These are phyloP conservation scores for Glycyrrhiza uralensis DNA, from an alignment of 306 rosid genomes.

Conservation along the genomic window DNA sequence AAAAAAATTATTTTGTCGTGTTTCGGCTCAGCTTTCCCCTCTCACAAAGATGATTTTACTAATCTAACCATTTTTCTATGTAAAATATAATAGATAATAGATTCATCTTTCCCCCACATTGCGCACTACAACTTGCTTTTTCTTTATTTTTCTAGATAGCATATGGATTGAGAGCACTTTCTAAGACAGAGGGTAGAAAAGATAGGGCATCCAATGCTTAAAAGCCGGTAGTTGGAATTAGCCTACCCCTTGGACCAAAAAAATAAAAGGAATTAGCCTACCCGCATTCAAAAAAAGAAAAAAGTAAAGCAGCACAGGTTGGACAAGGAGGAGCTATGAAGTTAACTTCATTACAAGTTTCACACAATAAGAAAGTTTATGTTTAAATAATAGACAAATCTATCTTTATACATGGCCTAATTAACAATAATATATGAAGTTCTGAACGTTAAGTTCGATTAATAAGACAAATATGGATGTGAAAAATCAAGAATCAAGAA, in stretches of 20 bases:
- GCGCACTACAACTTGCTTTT: slow-evolving; percentile 28
- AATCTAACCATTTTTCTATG: background rate
- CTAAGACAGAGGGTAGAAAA: slow-evolving; percentile 23
- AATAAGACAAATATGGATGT: background rate
- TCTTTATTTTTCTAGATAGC: slow-evolving; percentile 37
- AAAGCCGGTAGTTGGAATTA: slow-evolving; percentile 33
- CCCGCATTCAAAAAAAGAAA: slow-evolving; percentile 10
- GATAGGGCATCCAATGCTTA: slow-evolving; percentile 51
- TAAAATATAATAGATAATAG: background rate
- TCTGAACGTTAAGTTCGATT: background rate
- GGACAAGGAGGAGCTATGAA: background rate
- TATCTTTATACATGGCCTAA: slow-evolving; percentile 19
- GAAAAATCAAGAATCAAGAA: background rate
- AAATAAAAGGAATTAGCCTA: too few relatives aligned
- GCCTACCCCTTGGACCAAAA: too few relatives aligned
- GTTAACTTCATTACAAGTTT: slow-evolving; percentile 28
- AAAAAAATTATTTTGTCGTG: background rate
- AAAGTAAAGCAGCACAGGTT: background rate
- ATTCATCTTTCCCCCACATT: background rate
- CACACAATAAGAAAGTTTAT: background rate
- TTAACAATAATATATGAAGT: slow-evolving; percentile 6
- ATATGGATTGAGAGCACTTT: slow-evolving; percentile 32
- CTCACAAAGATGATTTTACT: background rate
- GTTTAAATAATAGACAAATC: background rate
- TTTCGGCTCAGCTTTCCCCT: background rate